Evolutionary conservation across 2,329 filamentous ascomycete species (phyloP).

Genomic region (Metarhizium robertsii): DNA sequence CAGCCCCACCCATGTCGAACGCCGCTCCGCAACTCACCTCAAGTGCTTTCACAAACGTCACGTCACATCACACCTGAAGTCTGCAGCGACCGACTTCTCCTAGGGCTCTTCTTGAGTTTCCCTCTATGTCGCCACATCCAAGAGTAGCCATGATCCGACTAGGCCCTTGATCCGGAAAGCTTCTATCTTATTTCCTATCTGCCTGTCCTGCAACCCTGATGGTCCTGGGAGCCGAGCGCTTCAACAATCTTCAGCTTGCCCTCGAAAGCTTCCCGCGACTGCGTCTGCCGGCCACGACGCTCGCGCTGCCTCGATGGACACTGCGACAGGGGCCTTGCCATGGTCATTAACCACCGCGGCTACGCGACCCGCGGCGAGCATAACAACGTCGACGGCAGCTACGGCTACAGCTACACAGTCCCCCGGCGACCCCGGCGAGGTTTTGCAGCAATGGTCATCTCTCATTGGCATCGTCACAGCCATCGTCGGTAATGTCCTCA

Average conservation of each 20-base stretch:
- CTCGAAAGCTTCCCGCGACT: constrained; percentile 1
- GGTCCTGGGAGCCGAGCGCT: not conserved
- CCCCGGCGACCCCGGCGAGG: constrained; percentile 30
- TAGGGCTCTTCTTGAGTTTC: not conserved
- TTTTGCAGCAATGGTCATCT: constrained; percentile 71
- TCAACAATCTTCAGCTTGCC: not conserved
- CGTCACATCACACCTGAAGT: not conserved
- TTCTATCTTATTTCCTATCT: not conserved
- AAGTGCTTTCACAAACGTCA: not conserved
- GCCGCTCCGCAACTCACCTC: not conserved
- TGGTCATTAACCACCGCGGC: not conserved
- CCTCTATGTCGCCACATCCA: not conserved
- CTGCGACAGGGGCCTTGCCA: not conserved
- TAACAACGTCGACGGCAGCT: not conserved
- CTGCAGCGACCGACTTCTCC: not conserved
- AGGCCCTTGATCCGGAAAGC: not conserved
- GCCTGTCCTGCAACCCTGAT: not conserved
- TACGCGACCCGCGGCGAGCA: not conserved
- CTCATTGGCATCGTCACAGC: constrained; percentile 91
- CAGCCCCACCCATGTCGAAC: no score
- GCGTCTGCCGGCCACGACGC: constrained; percentile 5
- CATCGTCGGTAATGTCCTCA: constrained; percentile 85
- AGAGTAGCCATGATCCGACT: not conserved
- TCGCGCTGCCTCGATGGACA: constrained; percentile 3
- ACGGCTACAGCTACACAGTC: constrained; percentile 8